Percentiles rank a stretch among this genome's conserved stretches.
These are phyloP conservation scores for Ilyonectria robusta DNA, from an alignment of 2,329 filamentous ascomycete genomes.

Conservation along the genomic window DNA sequence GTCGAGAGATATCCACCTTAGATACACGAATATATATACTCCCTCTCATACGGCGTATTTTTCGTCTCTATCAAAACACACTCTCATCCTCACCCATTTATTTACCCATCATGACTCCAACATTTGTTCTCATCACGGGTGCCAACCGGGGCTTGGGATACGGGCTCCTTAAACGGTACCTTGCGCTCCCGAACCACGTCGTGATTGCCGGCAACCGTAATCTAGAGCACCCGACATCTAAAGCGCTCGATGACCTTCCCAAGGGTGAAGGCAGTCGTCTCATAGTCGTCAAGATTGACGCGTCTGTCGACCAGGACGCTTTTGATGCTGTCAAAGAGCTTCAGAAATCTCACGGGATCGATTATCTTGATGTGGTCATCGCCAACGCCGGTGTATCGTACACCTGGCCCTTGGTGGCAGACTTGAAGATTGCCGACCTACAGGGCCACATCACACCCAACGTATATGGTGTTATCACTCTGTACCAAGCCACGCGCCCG, in stretches of 20 bases:
- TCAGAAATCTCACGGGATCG: conserved; percentile 51
- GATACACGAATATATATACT: no score
- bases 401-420: conserved; percentile 48
- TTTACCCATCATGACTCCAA: background rate
- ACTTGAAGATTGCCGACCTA: conserved; percentile 53
- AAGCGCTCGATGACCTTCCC: conserved; percentile 54
- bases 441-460: conserved; percentile 59
- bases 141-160: conserved; percentile 56
- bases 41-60: no score
- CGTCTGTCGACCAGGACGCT: conserved; percentile 51
- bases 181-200: conserved; percentile 70
- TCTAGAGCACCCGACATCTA: conserved; percentile 44
- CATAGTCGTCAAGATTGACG: conserved; percentile 60
- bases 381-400: conserved; percentile 64
- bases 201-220: conserved; percentile 58
- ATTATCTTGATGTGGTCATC: conserved; percentile 64
- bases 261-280: conserved; percentile 53
- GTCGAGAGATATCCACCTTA: no score
- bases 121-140: conserved; percentile 51
- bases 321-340: conserved; percentile 52
- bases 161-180: conserved; percentile 53
- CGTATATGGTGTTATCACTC: conserved; percentile 55
- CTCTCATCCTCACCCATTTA: background rate
- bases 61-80: background rate
- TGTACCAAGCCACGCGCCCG: conserved; percentile 60